phyloP scores from a whole-genome alignment of 495 filamentous ascomycete genomes.

The Corynascus novoguineensis region DNA sequence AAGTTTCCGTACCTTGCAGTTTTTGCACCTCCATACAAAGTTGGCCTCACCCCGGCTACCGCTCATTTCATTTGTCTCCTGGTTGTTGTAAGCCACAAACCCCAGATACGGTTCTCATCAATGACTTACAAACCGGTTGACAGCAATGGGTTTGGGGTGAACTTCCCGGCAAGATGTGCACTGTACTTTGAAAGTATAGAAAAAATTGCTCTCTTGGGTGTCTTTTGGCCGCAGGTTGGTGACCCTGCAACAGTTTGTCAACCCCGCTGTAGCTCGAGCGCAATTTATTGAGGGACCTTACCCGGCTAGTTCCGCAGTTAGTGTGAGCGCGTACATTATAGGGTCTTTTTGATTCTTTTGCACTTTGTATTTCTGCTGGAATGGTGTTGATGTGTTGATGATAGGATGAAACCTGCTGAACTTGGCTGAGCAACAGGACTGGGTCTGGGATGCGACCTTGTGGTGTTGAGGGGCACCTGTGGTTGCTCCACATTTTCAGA shows the following conservation, averaged over 20 bases:
- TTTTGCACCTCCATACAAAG: constrained; percentile 96
- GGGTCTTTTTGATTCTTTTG: background rate
- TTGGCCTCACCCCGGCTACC: constrained; percentile 92
- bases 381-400: background rate
- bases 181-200: constrained; percentile 94
- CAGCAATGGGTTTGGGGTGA: constrained; percentile 79
- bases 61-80: constrained; percentile 84
- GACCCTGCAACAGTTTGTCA: constrained; percentile 52
- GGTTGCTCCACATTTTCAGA: background rate
- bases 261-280: background rate
- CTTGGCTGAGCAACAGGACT: background rate
- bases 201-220: constrained; percentile 73
- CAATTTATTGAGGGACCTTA: constrained; percentile 18
- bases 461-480: constrained; percentile 4
- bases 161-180: constrained; percentile 90
- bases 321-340: constrained; percentile 68
- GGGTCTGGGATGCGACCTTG: background rate
- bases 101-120: background rate
- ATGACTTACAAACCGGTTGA: constrained; percentile 78
- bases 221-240: constrained; percentile 83
- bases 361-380: background rate
- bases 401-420: background rate
- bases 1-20: constrained; percentile 60
- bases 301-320: constrained; percentile 77
- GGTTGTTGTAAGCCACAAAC: background rate